Evolutionary conservation across 805 yeast species (phyloP).

Genomic region (Lipomyces orientalis): DNA sequence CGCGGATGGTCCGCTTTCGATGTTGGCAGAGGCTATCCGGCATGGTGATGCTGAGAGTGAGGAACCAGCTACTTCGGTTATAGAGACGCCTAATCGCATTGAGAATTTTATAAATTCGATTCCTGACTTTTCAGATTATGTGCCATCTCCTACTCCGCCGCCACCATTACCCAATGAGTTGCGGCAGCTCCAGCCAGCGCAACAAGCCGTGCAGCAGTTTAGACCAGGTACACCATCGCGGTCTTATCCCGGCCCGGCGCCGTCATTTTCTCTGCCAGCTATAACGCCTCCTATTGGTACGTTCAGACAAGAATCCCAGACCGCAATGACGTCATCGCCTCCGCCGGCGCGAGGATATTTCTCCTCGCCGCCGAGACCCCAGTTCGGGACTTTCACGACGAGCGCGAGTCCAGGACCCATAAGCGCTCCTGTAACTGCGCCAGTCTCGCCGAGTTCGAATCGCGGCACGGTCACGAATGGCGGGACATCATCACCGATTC

Average conservation of each 20-base stretch:
- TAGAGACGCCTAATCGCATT: background rate
- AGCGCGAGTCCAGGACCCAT: background rate
- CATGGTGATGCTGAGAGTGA: background rate
- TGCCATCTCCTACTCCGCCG: background rate
- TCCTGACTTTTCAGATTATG: background rate
- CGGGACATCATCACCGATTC: background rate
- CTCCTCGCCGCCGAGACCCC: background rate
- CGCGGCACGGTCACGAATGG: background rate
- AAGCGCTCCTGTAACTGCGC: background rate
- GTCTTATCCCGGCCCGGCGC: background rate
- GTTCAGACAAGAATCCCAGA: background rate
- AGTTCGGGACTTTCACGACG: background rate
- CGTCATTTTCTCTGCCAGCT: background rate
- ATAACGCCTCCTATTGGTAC: background rate
- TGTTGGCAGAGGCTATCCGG: background rate
- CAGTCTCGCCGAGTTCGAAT: background rate
- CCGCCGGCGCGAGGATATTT: constrained; percentile 2
- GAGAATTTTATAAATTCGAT: background rate
- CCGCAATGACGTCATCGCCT: background rate
- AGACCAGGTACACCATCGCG: background rate
- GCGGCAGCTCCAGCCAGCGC: background rate
- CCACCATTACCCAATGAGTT: background rate
- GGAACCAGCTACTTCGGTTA: background rate
- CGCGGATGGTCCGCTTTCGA: background rate
- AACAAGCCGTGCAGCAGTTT: background rate